Percentiles rank a stretch among this genome's conserved stretches.
These are phyloP conservation scores for Hysterium pulicare DNA, from an alignment of 2,329 filamentous ascomycete species.

Conservation along the genomic window DNA sequence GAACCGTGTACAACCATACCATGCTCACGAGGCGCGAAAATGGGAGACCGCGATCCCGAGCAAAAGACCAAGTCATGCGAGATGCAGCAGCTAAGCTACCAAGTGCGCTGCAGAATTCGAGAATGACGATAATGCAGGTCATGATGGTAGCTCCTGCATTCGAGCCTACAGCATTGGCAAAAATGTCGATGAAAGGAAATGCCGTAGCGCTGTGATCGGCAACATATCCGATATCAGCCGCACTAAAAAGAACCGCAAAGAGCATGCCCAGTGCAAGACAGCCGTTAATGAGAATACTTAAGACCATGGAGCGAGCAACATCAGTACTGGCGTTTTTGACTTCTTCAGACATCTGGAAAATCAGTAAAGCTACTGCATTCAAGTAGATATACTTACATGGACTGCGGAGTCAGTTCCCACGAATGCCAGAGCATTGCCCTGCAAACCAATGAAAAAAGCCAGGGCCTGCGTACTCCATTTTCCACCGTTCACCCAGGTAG, in stretches of 20 bases:
- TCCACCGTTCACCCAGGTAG: constrained; percentile 47
- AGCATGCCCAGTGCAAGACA: constrained; percentile 40
- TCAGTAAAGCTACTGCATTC: constrained; percentile 6
- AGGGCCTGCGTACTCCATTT: constrained; percentile 44
- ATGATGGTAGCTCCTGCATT: constrained; percentile 46
- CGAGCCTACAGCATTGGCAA: constrained; percentile 34
- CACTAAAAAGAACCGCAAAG: constrained; percentile 42
- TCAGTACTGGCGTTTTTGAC: constrained; percentile 35
- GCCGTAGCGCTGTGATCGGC: constrained; percentile 14
- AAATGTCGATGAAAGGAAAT: constrained; percentile 53
- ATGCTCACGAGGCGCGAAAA: constrained; percentile 31
- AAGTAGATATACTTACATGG: constrained; percentile 23
- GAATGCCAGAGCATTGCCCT: constrained; percentile 37
- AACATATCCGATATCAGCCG: constrained; percentile 26
- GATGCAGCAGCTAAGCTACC: constrained; percentile 41
- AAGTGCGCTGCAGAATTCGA: constrained; percentile 42
- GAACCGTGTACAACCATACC: constrained; percentile 14
- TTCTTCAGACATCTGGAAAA: constrained; percentile 36
- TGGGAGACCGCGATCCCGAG: constrained; percentile 42
- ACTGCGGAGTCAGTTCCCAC: constrained; percentile 38
- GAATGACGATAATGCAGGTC: constrained; percentile 40
- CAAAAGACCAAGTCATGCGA: constrained; percentile 44
- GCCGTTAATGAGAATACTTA: constrained; percentile 41
- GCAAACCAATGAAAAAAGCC: constrained; percentile 45
- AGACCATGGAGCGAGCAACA: constrained; percentile 43